Conservation (phyloP, 495 filamentous ascomycete species). For the Rostrohypoxylon terebratum region DNA sequence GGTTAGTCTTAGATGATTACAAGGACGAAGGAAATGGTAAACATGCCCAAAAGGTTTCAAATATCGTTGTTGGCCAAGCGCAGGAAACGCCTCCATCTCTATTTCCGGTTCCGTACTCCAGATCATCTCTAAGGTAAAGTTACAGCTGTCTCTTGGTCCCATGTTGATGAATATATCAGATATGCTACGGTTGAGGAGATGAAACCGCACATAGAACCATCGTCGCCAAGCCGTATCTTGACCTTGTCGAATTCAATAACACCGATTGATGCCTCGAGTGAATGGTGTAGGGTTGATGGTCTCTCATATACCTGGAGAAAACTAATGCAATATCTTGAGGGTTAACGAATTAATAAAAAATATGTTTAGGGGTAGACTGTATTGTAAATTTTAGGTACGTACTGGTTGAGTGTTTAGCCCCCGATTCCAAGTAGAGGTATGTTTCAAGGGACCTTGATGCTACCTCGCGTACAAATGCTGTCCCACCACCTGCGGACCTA, state of each 20-base stretch:
- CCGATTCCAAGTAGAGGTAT: too few species aligned
- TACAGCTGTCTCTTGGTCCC: conserved; percentile 53
- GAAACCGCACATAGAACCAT: not conserved
- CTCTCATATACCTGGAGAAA: not conserved
- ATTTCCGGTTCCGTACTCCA: conserved; percentile 22
- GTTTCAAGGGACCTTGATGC: too few species aligned
- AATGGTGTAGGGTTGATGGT: not conserved
- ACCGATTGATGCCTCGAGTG: not conserved
- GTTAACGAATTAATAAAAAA: not conserved
- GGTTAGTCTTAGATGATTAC: not conserved
- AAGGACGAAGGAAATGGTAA: not conserved
- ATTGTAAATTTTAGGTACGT: not conserved
- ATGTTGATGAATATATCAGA: not conserved
- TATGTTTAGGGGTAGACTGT: not conserved
- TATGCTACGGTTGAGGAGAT: not conserved
- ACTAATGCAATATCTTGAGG: not conserved
- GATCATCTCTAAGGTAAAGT: conserved; percentile 43
- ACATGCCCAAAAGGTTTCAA: conserved; percentile 54
- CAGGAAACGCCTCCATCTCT: conserved; percentile 45
- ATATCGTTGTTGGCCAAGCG: conserved; percentile 52
- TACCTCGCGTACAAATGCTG: too few species aligned
- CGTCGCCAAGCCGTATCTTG: not conserved
- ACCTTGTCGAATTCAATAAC: not conserved
- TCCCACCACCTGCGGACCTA: too few species aligned
- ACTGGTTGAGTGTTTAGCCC: not conserved